A percentile compares a stretch with the other conserved stretches of the same genome.
Conservation (phyloP, 2,329 filamentous ascomycete species). For the Colletotrichum viniferum region DNA sequence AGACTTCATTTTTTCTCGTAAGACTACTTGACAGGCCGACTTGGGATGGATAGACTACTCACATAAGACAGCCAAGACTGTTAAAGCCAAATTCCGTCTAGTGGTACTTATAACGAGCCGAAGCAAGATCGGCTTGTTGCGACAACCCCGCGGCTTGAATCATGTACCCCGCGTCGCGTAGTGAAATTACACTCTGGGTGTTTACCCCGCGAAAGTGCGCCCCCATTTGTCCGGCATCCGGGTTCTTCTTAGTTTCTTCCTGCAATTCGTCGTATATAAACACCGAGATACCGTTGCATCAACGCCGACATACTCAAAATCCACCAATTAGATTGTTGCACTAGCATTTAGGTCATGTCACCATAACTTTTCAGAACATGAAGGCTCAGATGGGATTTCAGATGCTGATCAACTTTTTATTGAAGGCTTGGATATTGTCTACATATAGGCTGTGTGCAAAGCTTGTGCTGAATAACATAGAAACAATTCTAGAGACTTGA, state of each 20-base stretch:
- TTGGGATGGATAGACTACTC: neutral
- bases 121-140: neutral
- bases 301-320: neutral
- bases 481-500: neutral
- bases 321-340: neutral
- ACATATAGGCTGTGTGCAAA: neutral
- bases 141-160: neutral
- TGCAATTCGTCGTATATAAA: neutral
- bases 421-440: neutral
- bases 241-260: neutral
- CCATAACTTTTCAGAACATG: neutral
- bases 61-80: neutral
- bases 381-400: neutral
- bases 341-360: neutral
- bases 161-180: neutral
- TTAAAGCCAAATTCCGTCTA: neutral
- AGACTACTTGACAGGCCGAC: neutral
- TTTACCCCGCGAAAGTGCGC: neutral
- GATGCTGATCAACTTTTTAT: neutral
- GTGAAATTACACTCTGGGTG: neutral
- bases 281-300: neutral
- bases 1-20: neutral
- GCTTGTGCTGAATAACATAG: neutral
- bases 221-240: neutral
- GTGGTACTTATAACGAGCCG: neutral